A percentile compares a stretch with the other conserved stretches of the same genome.
These are phyloP conservation scores for Hyaloscypha bicolor DNA, from an alignment of 495 filamentous ascomycete genomes.

Conservation along the genomic window DNA sequence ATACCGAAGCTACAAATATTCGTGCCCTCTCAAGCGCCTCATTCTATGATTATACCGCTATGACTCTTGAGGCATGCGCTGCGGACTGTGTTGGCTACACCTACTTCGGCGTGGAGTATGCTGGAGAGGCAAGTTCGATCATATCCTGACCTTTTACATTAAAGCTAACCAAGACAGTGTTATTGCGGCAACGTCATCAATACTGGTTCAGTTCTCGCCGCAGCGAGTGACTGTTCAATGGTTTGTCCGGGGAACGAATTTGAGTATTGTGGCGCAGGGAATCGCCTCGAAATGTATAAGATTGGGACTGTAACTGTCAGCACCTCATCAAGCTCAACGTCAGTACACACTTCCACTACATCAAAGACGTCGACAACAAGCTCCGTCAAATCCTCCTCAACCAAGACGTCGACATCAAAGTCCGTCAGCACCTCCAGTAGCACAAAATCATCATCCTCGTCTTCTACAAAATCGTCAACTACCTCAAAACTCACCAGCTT, in stretches of 20 bases:
- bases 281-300: slow-evolving; percentile 43
- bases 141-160: background rate
- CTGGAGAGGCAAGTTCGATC: slow-evolving; percentile 43
- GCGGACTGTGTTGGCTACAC: slow-evolving; percentile 46
- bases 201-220: slow-evolving; percentile 9
- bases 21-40: slow-evolving; percentile 33
- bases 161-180: slow-evolving; percentile 5
- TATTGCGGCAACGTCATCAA: slow-evolving; percentile 34
- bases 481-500: background rate
- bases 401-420: slow-evolving; percentile 12
- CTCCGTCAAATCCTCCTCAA: background rate
- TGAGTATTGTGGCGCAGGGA: slow-evolving; percentile 40
- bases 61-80: slow-evolving; percentile 51
- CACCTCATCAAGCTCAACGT: slow-evolving; percentile 3
- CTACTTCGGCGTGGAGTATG: slow-evolving; percentile 52
- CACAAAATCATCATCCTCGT: slow-evolving; percentile 14
- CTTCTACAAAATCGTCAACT: background rate
- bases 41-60: slow-evolving; percentile 43
- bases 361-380: slow-evolving; percentile 9
- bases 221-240: slow-evolving; percentile 35
- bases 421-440: slow-evolving; percentile 26
- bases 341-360: background rate
- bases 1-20: slow-evolving; percentile 42
- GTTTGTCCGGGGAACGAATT: slow-evolving; percentile 33
- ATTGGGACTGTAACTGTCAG: slow-evolving; percentile 4